Conservation (phyloP, 805 yeast species). For the Metschnikowia peoriensis region DNA sequence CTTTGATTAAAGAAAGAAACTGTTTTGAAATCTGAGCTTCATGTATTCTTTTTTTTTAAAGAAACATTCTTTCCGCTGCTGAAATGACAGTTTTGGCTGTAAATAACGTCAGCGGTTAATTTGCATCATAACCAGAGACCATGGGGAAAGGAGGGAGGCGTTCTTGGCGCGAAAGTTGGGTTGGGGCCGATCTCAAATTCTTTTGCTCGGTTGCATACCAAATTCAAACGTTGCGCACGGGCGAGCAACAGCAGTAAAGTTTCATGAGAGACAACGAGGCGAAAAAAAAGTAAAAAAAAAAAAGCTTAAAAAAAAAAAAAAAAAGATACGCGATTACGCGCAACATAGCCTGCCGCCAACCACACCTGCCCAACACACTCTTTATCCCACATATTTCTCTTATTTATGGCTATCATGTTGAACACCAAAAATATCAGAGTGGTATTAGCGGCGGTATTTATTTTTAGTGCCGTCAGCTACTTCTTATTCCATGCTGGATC, state of each 20-base stretch:
- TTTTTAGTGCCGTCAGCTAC: conserved; percentile 50
- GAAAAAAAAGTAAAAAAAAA: background rate
- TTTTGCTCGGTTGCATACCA: background rate
- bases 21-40: too few species aligned
- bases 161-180: background rate
- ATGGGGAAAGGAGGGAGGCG: background rate
- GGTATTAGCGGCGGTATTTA: conserved; percentile 48
- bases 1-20: too few species aligned
- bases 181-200: background rate
- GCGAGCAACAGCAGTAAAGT: background rate
- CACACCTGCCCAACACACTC: conserved; percentile 1
- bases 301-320: background rate
- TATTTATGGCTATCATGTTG: conserved; percentile 22
- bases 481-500: conserved; percentile 45
- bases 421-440: conserved; percentile 52
- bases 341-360: too few species aligned
- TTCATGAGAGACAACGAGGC: background rate
- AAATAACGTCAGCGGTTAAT: background rate
- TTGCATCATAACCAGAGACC: background rate
- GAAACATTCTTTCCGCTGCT: background rate
- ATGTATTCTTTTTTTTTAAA: too few species aligned
- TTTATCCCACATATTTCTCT: background rate
- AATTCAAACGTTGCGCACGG: background rate
- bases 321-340: conserved; percentile 1
- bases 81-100: background rate